Percentiles rank a stretch among this genome's conserved stretches.
Conservation (phyloP, 140 eudicot genomes). For the Senecio squalidus region DNA sequence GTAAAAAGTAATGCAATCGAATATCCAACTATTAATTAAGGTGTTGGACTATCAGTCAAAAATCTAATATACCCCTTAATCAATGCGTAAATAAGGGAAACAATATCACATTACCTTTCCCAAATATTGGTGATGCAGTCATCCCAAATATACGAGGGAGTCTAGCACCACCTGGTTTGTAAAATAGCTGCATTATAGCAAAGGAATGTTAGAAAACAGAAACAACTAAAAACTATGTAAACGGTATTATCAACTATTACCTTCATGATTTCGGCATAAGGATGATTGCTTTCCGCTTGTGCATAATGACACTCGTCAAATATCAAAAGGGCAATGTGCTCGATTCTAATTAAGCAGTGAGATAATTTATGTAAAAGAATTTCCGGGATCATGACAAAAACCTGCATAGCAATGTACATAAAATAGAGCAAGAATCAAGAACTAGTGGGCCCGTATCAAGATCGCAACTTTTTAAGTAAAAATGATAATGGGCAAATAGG, state of each 20-base stretch:
- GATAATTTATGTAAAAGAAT: slow-evolving; percentile 53
- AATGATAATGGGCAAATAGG: too few species aligned
- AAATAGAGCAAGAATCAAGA: not conserved
- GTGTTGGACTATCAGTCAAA: not conserved
- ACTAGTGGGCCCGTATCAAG: too few species aligned
- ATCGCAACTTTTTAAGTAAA: too few species aligned
- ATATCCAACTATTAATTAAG: too few species aligned
- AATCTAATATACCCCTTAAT: not conserved
- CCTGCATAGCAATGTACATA: slow-evolving; percentile 43
- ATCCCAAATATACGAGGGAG: slow-evolving; percentile 95
- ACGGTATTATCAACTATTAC: slow-evolving; percentile 12
- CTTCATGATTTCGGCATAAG: slow-evolving; percentile 98
- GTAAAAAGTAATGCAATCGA: too few species aligned
- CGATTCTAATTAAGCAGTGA: slow-evolving; percentile 81
- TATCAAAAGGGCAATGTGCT: slow-evolving; percentile 68
- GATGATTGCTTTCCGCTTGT: slow-evolving; percentile 82
- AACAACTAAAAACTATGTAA: not conserved
- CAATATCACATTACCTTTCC: slow-evolving; percentile 58
- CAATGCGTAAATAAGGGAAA: not conserved
- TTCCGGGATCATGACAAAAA: slow-evolving; percentile 92
- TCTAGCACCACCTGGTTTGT: slow-evolving; percentile 38
- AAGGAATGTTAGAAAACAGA: too few species aligned
- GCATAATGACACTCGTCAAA: slow-evolving; percentile 99
- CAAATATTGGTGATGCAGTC: slow-evolving; percentile 91
- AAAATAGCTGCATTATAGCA: slow-evolving; percentile 54